Evolutionary conservation across 2,329 filamentous ascomycete species (phyloP), one percentile per base, ranked within the genome.

Genomic region (Sporothrix luriei): DNA sequence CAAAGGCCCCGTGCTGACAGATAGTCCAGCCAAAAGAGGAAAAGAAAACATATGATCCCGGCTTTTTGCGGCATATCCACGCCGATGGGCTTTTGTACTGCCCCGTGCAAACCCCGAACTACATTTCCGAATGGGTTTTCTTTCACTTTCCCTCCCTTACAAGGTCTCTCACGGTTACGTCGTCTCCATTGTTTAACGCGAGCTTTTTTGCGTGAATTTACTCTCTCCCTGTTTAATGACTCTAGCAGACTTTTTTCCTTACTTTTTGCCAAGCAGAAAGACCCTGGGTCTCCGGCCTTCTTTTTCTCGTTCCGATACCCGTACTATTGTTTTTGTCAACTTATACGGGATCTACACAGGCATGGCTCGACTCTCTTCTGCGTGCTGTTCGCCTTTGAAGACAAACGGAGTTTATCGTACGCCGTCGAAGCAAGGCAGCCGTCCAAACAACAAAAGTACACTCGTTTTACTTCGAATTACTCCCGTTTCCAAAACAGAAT

Each of bases 251-350:
- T 33, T 33, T 33, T 33, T 33, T 21, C 33, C 16, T 11, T 43
- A 6, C 4, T 43, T 7, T 43, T 24, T 61, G 33, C 24, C 52
- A 24, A 24, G 21, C 33, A 46, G 26, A 29, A 19, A 26, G 26
- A 29, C 40, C 13, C 59, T 62, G 59, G 59, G 59, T 26, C 55
- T 14, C 24, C 59, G 59, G 59, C 48, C 59, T 62, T 62, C 40
- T 48, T 7, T 26, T 40, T 24, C 40, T 62, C 40, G 40, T 48
- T 62, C 59, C 59, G 59, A 21, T 48, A 21, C 48, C 59, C 59
- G 59, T 62, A 29, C 59, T 26, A 48, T n/a, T 16, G 40, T 46
- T 46, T 46, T 46, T 43, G 38, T 40, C 38, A 40, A 61, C 55
- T 61, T 48, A 29, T 40, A 62, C 21, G 59, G 26, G 40, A 48